Conservation (phyloP, 1,284 basidiomycete species). For the Microbotryum lychnidis-dioicae region DNA sequence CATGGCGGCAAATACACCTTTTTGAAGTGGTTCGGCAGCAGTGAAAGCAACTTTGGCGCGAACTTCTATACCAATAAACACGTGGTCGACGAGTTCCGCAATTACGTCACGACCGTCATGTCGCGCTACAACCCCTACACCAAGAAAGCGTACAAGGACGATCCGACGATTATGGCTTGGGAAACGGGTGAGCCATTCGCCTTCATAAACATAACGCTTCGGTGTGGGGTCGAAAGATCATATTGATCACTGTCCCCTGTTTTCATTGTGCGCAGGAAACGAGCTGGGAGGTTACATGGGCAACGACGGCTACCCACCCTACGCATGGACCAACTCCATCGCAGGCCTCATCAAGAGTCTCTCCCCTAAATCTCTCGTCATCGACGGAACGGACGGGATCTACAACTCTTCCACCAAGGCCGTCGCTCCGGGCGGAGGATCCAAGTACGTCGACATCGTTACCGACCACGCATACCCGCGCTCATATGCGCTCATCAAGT, state of each 20-base stretch:
- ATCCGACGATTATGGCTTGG: slow-evolving; percentile 19
- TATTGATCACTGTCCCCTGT: too few species aligned
- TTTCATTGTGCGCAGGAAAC: neutral
- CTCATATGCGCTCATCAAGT: slow-evolving; percentile 10
- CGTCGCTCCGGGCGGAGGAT: neutral
- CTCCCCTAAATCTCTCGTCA: slow-evolving; percentile 5
- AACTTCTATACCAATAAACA: neutral
- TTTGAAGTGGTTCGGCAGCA: neutral
- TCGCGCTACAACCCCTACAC: slow-evolving; percentile 13
- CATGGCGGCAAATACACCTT: slow-evolving; percentile 1
- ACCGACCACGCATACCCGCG: slow-evolving; percentile 24
- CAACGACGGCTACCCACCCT: slow-evolving; percentile 16
- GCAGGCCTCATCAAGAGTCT: slow-evolving; percentile 16
- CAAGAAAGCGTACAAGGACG: slow-evolving; percentile 12
- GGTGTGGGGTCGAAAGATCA: too few species aligned
- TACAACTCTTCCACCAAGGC: neutral
- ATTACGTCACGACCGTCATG: slow-evolving; percentile 1
- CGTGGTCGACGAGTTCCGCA: neutral
- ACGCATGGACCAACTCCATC: slow-evolving; percentile 17
- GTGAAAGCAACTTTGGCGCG: neutral
- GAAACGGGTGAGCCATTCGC: slow-evolving; percentile 8
- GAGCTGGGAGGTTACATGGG: slow-evolving; percentile 17
- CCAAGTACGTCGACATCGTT: slow-evolving; percentile 8
- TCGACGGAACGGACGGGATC: slow-evolving; percentile 18
- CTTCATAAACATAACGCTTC: too few species aligned